These are phyloP conservation scores for Chaetomium globosum DNA, from an alignment of 2,329 filamentous ascomycete genomes.

Conservation along the genomic window DNA sequence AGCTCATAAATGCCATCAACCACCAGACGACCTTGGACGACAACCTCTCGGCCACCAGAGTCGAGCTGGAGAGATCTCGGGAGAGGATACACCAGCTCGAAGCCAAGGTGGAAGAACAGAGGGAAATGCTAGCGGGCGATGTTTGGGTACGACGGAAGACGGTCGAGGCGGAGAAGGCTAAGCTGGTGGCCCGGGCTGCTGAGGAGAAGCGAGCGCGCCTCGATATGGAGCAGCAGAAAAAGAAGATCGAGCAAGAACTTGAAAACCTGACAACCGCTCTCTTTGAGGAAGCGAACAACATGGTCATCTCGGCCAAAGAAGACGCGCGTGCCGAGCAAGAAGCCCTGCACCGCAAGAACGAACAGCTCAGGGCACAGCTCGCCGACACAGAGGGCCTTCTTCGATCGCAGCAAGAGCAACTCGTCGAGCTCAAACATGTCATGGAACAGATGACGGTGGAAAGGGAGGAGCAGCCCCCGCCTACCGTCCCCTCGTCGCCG, in stretches of 20 bases:
- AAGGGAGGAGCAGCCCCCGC: constrained; percentile 69
- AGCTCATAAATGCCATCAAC: constrained; percentile 96
- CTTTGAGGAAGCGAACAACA: constrained; percentile 98
- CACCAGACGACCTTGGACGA: constrained; percentile 92
- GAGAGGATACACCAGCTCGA: constrained; percentile 71
- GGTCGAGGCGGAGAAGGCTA: constrained; percentile 71
- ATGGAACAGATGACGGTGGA: constrained; percentile 83
- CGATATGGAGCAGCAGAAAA: constrained; percentile 75
- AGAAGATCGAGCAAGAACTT: constrained; percentile 86
- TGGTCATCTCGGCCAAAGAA: constrained; percentile 90
- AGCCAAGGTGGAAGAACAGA: constrained; percentile 63
- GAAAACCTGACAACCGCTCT: constrained; percentile 87
- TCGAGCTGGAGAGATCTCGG: constrained; percentile 76
- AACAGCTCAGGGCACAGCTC: constrained; percentile 82
- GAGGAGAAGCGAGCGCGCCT: constrained; percentile 68
- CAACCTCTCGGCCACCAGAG: constrained; percentile 75
- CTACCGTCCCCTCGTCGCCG: constrained; percentile 82
- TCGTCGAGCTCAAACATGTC: constrained; percentile 85
- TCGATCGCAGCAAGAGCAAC: constrained; percentile 87
- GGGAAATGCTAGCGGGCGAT: constrained; percentile 72
- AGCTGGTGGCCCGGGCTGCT: constrained; percentile 59
- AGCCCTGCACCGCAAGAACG: constrained; percentile 77
- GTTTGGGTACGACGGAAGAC: constrained; percentile 74
- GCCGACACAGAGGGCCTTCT: constrained; percentile 84
- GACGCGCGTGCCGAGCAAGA: constrained; percentile 86